Evolutionary conservation across 257 asterid genomes (phyloP).

Genomic region (Plantago ovata): DNA sequence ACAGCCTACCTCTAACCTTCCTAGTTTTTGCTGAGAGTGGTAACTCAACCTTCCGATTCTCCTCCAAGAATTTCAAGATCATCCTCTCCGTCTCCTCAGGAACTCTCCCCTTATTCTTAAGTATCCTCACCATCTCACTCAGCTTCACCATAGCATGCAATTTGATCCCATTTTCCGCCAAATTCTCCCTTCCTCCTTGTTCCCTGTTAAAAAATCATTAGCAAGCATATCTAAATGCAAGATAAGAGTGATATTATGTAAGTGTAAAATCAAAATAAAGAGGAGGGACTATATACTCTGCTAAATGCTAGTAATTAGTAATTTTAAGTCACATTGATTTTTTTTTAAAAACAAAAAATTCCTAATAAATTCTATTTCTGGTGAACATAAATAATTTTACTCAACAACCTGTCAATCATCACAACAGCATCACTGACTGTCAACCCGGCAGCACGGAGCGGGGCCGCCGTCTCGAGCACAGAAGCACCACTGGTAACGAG

Average conservation of each 20-base stretch:
- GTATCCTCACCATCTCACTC: slow-evolving; percentile 79
- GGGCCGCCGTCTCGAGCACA: slow-evolving; percentile 86
- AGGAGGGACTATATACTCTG: too few relatives aligned
- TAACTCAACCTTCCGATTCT: slow-evolving; percentile 66
- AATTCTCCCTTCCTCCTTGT: slow-evolving; percentile 95
- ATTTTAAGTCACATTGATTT: too few relatives aligned
- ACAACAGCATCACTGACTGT: slow-evolving; percentile 88
- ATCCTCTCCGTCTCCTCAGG: slow-evolving; percentile 81
- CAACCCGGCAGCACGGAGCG: slow-evolving; percentile 77
- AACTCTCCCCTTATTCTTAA: slow-evolving; percentile 82
- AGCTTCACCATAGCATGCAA: slow-evolving; percentile 89
- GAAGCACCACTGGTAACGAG: slow-evolving; percentile 93
- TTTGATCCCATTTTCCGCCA: slow-evolving; percentile 79
- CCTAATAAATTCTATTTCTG: too few relatives aligned
- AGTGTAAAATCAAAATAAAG: too few relatives aligned
- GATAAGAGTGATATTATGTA: neutral
- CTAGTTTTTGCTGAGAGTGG: slow-evolving; percentile 34
- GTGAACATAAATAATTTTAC: too few relatives aligned
- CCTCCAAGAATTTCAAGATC: slow-evolving; percentile 78
- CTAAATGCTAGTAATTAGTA: neutral
- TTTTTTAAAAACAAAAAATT: too few relatives aligned
- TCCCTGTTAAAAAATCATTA: slow-evolving; percentile 50
- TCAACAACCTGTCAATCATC: slow-evolving; percentile 71
- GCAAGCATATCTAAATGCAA: slow-evolving; percentile 5
- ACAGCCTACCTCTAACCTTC: slow-evolving; percentile 45